phyloP scores from a whole-genome alignment of 257 asterid genomes.

The Rehmannia glutinosa region DNA sequence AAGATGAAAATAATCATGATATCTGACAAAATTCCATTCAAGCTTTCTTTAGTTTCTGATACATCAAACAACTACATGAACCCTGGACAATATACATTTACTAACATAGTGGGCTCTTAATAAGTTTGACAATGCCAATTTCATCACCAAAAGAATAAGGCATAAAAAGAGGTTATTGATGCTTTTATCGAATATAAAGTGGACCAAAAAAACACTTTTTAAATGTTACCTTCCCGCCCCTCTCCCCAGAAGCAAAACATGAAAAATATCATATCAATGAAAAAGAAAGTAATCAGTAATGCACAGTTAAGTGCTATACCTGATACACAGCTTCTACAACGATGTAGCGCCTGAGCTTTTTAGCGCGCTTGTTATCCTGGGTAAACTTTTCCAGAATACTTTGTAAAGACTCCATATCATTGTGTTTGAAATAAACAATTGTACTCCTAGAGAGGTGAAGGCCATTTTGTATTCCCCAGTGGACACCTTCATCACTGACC shows the following conservation, averaged over 20 bases:
- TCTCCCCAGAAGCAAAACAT: background rate
- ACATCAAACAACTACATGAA: background rate
- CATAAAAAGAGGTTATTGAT: background rate
- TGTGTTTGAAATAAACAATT: too few relatives aligned
- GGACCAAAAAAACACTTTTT: background rate
- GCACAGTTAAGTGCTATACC: slow-evolving; percentile 35
- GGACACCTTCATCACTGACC: slow-evolving; percentile 82
- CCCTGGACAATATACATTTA: background rate
- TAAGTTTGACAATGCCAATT: background rate
- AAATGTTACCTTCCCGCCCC: background rate
- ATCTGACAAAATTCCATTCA: background rate
- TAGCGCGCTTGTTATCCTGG: slow-evolving; percentile 56
- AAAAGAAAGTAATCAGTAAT: background rate
- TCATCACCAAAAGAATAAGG: background rate
- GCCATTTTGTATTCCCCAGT: too few relatives aligned
- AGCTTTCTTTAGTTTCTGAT: background rate
- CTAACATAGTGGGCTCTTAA: background rate
- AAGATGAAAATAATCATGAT: background rate
- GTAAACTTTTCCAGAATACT: slow-evolving; percentile 60
- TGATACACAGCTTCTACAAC: slow-evolving; percentile 84
- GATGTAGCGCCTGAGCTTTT: slow-evolving; percentile 79
- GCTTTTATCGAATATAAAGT: background rate
- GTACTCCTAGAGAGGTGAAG: too few relatives aligned
- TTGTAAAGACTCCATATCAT: too few relatives aligned
- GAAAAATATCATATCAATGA: background rate